Evolutionary conservation across 1,139 yeast species (phyloP).

Genomic region (Candida labiduridarum): DNA sequence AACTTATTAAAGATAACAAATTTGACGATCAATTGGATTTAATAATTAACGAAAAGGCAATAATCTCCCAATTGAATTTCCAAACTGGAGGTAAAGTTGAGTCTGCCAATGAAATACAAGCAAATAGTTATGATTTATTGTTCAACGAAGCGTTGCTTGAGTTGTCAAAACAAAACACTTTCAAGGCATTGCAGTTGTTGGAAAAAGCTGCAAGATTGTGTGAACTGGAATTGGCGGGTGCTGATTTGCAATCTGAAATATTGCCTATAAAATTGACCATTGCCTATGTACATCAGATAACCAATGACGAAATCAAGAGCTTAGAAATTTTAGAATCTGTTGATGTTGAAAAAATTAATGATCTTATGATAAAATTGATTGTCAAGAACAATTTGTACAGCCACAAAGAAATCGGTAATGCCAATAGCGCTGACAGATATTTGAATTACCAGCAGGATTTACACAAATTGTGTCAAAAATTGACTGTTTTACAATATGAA

Average conservation of each 20-base stretch:
- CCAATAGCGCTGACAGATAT: slow-evolving; percentile 45
- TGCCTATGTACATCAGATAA: slow-evolving; percentile 61
- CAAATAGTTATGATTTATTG: slow-evolving; percentile 36
- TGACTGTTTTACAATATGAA: slow-evolving; percentile 47
- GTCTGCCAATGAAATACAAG: slow-evolving; percentile 9
- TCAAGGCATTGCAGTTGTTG: slow-evolving; percentile 49
- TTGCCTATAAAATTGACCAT: slow-evolving; percentile 70
- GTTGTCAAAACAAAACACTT: slow-evolving; percentile 47
- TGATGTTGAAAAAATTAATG: slow-evolving; percentile 27
- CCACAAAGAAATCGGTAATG: slow-evolving; percentile 23
- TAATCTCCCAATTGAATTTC: slow-evolving; percentile 54
- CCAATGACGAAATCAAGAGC: slow-evolving; percentile 49
- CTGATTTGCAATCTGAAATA: slow-evolving; percentile 48
- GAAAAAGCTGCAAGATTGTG: slow-evolving; percentile 52
- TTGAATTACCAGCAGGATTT: slow-evolving; percentile 44
- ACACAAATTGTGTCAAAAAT: slow-evolving; percentile 36
- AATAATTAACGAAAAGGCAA: slow-evolving; percentile 69
- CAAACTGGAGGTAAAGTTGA: slow-evolving; percentile 10
- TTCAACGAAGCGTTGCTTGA: slow-evolving; percentile 71
- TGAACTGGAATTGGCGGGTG: slow-evolving; percentile 35
- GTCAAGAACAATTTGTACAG: slow-evolving; percentile 38
- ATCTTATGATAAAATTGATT: slow-evolving; percentile 34
- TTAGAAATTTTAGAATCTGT: slow-evolving; percentile 32
- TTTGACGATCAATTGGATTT: slow-evolving; percentile 56
- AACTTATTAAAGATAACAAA: slow-evolving; percentile 44